These are phyloP conservation scores for Botrytis hyacinthi DNA, from an alignment of 2,329 filamentous ascomycete species.

Conservation along the genomic window DNA sequence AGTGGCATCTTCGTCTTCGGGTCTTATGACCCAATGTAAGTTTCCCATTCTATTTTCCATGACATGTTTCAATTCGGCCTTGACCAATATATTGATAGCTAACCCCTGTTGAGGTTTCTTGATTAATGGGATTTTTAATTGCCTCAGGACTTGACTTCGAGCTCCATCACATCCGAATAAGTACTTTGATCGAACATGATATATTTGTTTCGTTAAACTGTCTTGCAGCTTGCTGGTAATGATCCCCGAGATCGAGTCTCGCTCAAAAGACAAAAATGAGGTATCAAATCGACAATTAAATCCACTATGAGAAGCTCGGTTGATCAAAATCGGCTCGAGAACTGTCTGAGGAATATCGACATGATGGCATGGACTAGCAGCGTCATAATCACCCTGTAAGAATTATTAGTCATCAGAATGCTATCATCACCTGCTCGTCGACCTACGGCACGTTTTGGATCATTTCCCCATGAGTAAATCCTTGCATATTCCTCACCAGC, in stretches of 20 bases:
- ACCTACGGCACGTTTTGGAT: constrained; percentile 45
- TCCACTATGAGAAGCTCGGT: constrained; percentile 42
- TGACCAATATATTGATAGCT: constrained; percentile 50
- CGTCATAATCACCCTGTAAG: constrained; percentile 44
- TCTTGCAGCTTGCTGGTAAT: constrained; percentile 41
- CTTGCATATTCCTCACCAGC: constrained; percentile 52
- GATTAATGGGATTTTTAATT: constrained; percentile 48
- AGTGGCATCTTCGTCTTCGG: constrained; percentile 49
- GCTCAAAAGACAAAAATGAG: constrained; percentile 39
- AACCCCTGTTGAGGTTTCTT: constrained; percentile 47
- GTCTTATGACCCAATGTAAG: constrained; percentile 59
- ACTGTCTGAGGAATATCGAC: constrained; percentile 49
- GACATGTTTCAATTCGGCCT: constrained; percentile 50
- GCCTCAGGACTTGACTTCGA: constrained; percentile 45
- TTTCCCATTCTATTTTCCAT: constrained; percentile 53
- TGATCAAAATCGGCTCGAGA: constrained; percentile 48
- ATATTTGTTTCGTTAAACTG: constrained; percentile 40
- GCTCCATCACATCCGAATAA: constrained; percentile 59
- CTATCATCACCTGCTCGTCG: background rate
- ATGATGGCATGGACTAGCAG: constrained; percentile 44
- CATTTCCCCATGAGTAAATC: constrained; percentile 51
- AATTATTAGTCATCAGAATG: background rate
- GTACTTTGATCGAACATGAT: constrained; percentile 52
- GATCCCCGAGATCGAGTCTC: constrained; percentile 22
- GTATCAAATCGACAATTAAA: constrained; percentile 47